Base-by-base conservation (phyloP, 1,139 yeast species). In the Hyphopichia pseudoburtonii region DNA sequence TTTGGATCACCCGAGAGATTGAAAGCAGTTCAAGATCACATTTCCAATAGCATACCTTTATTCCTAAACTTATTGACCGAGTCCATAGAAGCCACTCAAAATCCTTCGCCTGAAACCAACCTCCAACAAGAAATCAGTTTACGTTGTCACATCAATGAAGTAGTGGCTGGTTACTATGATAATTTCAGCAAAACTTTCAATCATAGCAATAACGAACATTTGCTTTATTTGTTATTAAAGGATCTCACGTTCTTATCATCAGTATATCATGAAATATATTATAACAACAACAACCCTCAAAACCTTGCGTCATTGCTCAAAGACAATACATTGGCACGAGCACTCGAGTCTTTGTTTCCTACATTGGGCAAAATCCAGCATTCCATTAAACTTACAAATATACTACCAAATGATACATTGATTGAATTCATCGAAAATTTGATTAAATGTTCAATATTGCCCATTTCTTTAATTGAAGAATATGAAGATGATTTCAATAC, bases 401-500 rank as follows among this genome's bases (percentile, higher is more conserved):
- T 41, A 7, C 33, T 34, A 12, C 37, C 39, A 8, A 30, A 42
- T 4, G 46, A 37, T 5, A 36, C 40, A 8, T 33, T 46, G 26
- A 41, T 38, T 6, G 34, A 31, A 5, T 56, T 69, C 35, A 42
- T 58, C 3, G 47, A 48, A 3, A 48, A 56, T 32, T 38, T 69
- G 30, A 43, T 60, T 8, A 43, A 43, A 3, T 53, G 60, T 14
- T 32, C 70, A 1, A 44, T 54, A 2, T 49, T 67, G 22, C 59
- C 72, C 1, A 42, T 47, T 5, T 60, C 50, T n/a, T 46, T 50
- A 3, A 40, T 57, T 11, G 70, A 65, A 21, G 62, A 56, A 14
- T 71, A 66, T 40, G 59, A 56, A 9, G 66, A 63, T 1, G 92
- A 88, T 52, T 75, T 80, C 53, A 86, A 87, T 50, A 64, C 60